These are phyloP conservation scores for Phanerochaete carnosa DNA, from an alignment of 768 basidiomycete genomes.

Conservation along the genomic window DNA sequence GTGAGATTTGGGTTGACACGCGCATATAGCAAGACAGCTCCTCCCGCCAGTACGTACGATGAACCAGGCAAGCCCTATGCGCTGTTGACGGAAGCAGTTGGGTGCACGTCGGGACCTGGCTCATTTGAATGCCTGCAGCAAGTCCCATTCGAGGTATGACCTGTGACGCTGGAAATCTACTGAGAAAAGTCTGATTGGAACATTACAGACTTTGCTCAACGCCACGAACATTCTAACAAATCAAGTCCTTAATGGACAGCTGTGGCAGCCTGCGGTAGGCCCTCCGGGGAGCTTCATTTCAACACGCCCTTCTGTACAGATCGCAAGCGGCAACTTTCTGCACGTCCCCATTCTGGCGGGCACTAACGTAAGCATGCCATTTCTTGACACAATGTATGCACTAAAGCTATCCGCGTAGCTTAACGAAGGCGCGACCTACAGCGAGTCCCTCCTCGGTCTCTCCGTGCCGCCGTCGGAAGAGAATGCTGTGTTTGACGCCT, in stretches of 20 bases:
- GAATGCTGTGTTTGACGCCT: constrained; percentile 38
- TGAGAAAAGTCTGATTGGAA: constrained; percentile 24
- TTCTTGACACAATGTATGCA: not conserved
- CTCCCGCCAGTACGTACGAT: constrained; percentile 24
- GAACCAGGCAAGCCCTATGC: constrained; percentile 25
- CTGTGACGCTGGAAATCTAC: constrained; percentile 32
- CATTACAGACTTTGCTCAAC: constrained; percentile 44
- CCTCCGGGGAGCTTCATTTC: constrained; percentile 46
- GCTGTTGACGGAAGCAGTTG: constrained; percentile 14
- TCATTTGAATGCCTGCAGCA: constrained; percentile 24
- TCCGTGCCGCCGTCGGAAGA: constrained; percentile 35
- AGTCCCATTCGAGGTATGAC: constrained; percentile 29
- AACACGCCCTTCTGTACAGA: constrained; percentile 41
- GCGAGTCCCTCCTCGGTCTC: constrained; percentile 31
- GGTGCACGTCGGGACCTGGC: constrained; percentile 18
- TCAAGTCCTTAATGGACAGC: constrained; percentile 44
- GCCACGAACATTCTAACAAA: constrained; percentile 45
- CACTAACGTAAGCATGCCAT: constrained; percentile 42
- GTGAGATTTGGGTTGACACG: constrained; percentile 8
- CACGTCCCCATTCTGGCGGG: constrained; percentile 53
- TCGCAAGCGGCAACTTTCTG: constrained; percentile 45
- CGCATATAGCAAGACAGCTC: constrained; percentile 40
- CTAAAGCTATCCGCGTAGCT: constrained; percentile 22
- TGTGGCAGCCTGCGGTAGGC: constrained; percentile 57
- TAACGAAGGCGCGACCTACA: constrained; percentile 49